These are phyloP conservation scores for Psilocybe cyanescens DNA, from an alignment of 768 basidiomycete genomes.

Conservation along the genomic window DNA sequence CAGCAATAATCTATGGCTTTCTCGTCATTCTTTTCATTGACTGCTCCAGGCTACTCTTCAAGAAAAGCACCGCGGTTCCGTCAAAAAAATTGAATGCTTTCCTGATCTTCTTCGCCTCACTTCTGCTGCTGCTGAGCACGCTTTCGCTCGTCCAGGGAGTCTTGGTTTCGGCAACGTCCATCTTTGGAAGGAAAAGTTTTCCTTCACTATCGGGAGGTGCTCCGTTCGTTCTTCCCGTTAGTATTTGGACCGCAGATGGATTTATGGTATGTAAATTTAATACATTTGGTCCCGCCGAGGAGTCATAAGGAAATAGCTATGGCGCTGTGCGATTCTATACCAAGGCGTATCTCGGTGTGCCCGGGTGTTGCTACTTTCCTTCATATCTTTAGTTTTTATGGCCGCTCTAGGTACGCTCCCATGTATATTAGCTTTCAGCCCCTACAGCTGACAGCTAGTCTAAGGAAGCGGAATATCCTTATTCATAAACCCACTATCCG, in stretches of 20 bases:
- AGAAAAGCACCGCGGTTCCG: not conserved
- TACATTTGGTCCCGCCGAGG: not conserved
- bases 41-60: constrained; percentile 8
- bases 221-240: constrained; percentile 14
- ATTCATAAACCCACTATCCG: not conserved
- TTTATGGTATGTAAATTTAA: constrained; percentile 16
- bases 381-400: constrained; percentile 12
- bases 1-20: constrained; percentile 12
- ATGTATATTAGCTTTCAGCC: not conserved
- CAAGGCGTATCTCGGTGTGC: constrained; percentile 5
- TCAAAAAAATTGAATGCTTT: constrained; percentile 1
- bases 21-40: constrained; percentile 8
- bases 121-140: constrained; percentile 14
- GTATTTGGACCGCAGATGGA: constrained; percentile 20
- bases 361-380: constrained; percentile 1
- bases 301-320: constrained; percentile 7
- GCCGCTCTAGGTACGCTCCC: constrained; percentile 6
- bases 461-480: constrained; percentile 12
- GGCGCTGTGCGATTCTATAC: constrained; percentile 18
- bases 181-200: constrained; percentile 9
- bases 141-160: constrained; percentile 11
- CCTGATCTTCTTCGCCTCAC: constrained; percentile 10
- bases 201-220: constrained; percentile 9
- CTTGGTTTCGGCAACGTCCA: constrained; percentile 2
- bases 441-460: not conserved